Base-by-base conservation (phyloP, 192 early-diverging fungal species). In the Physocladia obscura region DNA sequence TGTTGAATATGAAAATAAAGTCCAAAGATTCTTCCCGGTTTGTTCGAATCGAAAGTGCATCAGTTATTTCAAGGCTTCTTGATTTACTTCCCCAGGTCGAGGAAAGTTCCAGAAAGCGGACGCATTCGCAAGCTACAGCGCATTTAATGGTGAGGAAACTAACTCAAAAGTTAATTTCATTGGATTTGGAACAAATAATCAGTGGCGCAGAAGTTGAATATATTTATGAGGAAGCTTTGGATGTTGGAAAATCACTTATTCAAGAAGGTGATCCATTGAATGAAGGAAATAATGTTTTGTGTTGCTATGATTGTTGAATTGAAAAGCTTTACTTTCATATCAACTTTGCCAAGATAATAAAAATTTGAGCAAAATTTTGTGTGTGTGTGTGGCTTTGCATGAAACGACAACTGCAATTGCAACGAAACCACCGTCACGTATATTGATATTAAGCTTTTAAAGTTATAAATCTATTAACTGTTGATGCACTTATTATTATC, bases 181-280 rank as follows among this genome's bases (percentile, higher is more conserved):
- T 11, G 48, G 65, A 57, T 68, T 54, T 68, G 35, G 1, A 36
- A 38, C 8, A 8, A 13, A 21, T 65, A 13, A 31, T 11, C 17
- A 19, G 52, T n/a, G n/a, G 13, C 15, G 27, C 44, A 15, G 19
- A 26, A 24, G 52, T 37, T 8, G 65, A 68, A 68, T 37, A 68
- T 29, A 22, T 68, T 4, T 68, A 68, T 68, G 65, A 68, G 37
- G 65, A 57, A 49, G 63, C 63, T 26, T 34, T 65, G 47, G 63
- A 65, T 52, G 49, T 65, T 6, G 37, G 37, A 5, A 38, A 54
- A 30, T 49, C n/a, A 17, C 36, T 57, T 11, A 44, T 68, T 40
- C 65, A 68, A 35, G 65, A 68, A 38, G 34, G 36, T 35, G 65
- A 68, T 24, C 26, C 38, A 19, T 30, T 68, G 21, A 68, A 68